A percentile compares a stretch with the other conserved stretches of the same genome.
Conservation (phyloP, 2,329 filamentous ascomycete genomes). For the Tolypocladium ovalisporum region DNA sequence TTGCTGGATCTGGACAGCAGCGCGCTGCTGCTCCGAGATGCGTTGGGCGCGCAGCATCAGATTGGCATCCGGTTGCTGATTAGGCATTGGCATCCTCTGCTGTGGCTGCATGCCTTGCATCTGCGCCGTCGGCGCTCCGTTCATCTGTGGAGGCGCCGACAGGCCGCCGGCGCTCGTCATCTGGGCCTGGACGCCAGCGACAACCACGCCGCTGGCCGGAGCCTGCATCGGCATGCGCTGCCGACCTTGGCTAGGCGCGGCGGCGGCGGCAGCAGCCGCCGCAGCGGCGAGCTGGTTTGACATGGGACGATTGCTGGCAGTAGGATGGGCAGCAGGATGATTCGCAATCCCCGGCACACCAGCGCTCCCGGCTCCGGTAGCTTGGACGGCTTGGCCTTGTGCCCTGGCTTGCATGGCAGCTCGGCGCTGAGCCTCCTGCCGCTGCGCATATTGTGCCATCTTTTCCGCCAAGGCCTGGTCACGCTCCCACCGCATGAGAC, state of each 20-base stretch:
- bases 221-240: constrained; percentile 44
- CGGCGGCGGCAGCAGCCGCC: constrained; percentile 25
- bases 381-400: constrained; percentile 33
- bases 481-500: constrained; percentile 75
- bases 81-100: constrained; percentile 44
- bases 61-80: constrained; percentile 35
- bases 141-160: constrained; percentile 47
- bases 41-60: constrained; percentile 54
- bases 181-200: constrained; percentile 33
- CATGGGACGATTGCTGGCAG: constrained; percentile 19
- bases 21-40: constrained; percentile 54
- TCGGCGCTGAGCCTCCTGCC: constrained; percentile 49
- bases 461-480: constrained; percentile 58
- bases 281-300: constrained; percentile 33
- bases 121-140: constrained; percentile 57
- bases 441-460: constrained; percentile 42
- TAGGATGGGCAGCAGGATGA: constrained; percentile 5
- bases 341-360: constrained; percentile 17
- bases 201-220: constrained; percentile 38
- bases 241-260: constrained; percentile 31
- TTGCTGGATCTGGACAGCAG: constrained; percentile 36
- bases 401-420: constrained; percentile 35
- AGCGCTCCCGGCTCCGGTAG: constrained; percentile 29
- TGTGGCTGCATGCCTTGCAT: constrained; percentile 49
- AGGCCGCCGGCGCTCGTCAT: constrained; percentile 35